These are phyloP conservation scores for Epithemia pelagica DNA, from an alignment of 108 stramenopile genomes.

Conservation along the genomic window DNA sequence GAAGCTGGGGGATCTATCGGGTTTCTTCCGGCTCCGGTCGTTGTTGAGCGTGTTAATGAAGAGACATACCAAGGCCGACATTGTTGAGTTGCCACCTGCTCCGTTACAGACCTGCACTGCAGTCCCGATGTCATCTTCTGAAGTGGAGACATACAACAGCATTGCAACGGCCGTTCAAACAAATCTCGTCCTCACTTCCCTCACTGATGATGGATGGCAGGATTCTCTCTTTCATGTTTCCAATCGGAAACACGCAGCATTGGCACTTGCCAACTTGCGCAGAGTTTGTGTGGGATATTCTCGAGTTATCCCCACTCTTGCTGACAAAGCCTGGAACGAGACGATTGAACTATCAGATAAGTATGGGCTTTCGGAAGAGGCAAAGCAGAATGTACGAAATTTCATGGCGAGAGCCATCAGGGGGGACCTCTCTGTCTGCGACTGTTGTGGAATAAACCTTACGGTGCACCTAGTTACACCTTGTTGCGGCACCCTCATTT, in stretches of 20 bases:
- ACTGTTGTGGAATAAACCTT: constrained; percentile 48
- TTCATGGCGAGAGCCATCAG: constrained; percentile 44
- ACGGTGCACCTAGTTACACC: constrained; percentile 65
- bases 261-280: constrained; percentile 62
- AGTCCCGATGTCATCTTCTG: constrained; percentile 47
- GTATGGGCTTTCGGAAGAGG: constrained; percentile 29
- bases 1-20: constrained; percentile 38
- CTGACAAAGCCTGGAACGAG: constrained; percentile 42
- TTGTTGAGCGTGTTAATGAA: constrained; percentile 69
- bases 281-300: constrained; percentile 68
- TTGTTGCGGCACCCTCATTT: constrained; percentile 63
- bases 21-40: constrained; percentile 56
- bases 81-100: constrained; percentile 44
- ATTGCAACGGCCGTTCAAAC: constrained; percentile 56
- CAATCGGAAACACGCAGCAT: constrained; percentile 47
- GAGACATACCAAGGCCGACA: constrained; percentile 71
- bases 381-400: constrained; percentile 37
- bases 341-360: constrained; percentile 41
- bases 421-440: constrained; percentile 54
- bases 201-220: constrained; percentile 76
- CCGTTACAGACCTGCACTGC: constrained; percentile 30
- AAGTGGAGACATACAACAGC: constrained; percentile 70
- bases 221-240: constrained; percentile 72
- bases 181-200: constrained; percentile 58
- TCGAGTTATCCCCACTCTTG: constrained; percentile 46